A percentile compares a stretch with the other conserved stretches of the same genome.
These are phyloP conservation scores for Colletotrichum tropicale DNA, from an alignment of 2,329 filamentous ascomycete species.

Conservation along the genomic window DNA sequence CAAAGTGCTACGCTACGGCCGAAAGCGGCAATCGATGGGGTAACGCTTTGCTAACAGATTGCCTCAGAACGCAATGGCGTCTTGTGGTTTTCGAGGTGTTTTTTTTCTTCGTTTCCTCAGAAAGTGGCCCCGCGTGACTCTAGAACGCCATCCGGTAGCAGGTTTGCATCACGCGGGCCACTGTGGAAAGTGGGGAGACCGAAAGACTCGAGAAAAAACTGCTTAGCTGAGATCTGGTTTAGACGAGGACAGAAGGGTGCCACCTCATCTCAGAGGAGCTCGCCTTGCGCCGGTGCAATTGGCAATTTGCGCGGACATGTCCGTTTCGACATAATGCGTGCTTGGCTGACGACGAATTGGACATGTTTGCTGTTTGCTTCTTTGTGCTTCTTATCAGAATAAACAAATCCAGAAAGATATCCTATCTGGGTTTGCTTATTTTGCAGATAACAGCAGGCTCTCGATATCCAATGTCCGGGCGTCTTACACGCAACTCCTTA, in stretches of 20 bases:
- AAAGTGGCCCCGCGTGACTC: constrained; percentile 4
- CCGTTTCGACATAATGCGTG: not conserved
- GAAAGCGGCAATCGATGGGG: constrained; percentile 17
- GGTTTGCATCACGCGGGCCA: constrained; percentile 12
- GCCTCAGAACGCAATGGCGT: constrained; percentile 1
- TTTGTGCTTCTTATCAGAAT: constrained; percentile 2
- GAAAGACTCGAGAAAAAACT: not conserved
- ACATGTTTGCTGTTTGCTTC: not conserved
- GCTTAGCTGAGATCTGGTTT: not conserved
- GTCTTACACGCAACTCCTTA: not conserved
- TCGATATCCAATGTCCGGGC: not conserved
- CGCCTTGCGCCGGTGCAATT: not conserved
- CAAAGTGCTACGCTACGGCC: not conserved
- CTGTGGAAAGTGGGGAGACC: not conserved
- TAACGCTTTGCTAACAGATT: constrained; percentile 20
- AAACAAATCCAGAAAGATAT: not conserved
- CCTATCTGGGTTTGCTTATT: not conserved
- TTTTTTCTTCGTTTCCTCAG: not conserved
- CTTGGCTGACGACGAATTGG: not conserved
- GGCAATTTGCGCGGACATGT: not conserved
- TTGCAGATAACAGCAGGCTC: not conserved
- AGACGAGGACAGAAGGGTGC: not conserved
- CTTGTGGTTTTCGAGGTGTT: constrained; percentile 10
- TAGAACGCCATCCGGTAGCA: not conserved
- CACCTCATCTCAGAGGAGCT: not conserved